Base-by-base conservation (phyloP, 345 rosid genomes). In the Gossypioides kirkii region DNA sequence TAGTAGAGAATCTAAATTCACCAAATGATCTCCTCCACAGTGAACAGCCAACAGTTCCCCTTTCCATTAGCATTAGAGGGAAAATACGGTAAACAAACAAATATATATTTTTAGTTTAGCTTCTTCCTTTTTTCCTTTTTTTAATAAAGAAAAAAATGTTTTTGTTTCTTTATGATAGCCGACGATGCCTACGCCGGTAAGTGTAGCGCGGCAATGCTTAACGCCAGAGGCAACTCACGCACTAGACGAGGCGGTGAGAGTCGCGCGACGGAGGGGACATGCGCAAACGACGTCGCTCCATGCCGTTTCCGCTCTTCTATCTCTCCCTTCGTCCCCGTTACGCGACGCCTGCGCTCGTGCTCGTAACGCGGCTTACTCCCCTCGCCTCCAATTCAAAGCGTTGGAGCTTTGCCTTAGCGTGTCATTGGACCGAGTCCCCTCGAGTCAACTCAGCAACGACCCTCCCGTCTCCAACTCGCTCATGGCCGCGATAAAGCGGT, bases 161-260 rank as follows among this genome's bases (percentile, higher is more conserved):
- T 59, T 73, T 46, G 43, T 42, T 68, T 50, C 11, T 49, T 2
- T 56, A 78, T 75, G 72, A 56, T 81, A 50, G 74, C 86, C 95
- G 97, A 94, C 86, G 88, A 93, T 93, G 98, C 98, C 98, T 73
- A 91, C 98, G 77, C 87, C 97, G 85, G 93, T 93, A 18, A 76
- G 80, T 41, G 81, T 84, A 11, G 97, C 97, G 79, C 84, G 92
- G 82, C 97, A 93, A 88, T 91, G 97, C 85, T 79, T 93, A 72
- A 91, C 98, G n/a, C 73, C 86, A 18, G 98, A 89, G 62, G 85
- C 98, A 14, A 84, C 91, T 28, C 86, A 86, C 77, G 95, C 95
- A 38, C 84, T 93, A 1, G 95, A 91, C 73, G 97, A 91, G 79
- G 95, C 98, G 0, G 95, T 88, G 55, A 75, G 69, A 43, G 95